Evolutionary conservation across 495 filamentous ascomycete genomes (phyloP), one percentile per base, ranked within the genome.

Genomic region (Penicillium silybi): DNA sequence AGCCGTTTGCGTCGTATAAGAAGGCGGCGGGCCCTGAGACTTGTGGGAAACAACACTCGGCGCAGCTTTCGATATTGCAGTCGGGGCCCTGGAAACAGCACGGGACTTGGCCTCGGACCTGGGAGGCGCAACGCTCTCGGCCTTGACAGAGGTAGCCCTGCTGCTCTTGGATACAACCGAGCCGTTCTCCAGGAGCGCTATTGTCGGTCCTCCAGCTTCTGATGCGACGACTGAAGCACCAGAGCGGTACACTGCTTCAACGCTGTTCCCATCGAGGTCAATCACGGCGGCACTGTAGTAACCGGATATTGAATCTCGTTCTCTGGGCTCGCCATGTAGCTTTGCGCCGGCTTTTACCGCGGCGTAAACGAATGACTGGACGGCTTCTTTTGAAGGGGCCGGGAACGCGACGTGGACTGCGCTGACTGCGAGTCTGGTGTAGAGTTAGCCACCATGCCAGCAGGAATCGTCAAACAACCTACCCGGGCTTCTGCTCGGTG

Each of bases 271-370:
- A 60, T 84, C 81, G 43, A 81, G 72, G 65, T 85, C 82, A 34
- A 82, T 66, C 18, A 86, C 66, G 3, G 80, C 80, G 10, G 83
- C 82, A 52, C 79, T 84, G 71, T 80, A 85, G 65, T 79, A 79
- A 15, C 70, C 74, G 15, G 68, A 70, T 10, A 78, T 73, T 11
- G 72, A 62, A 55, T 80, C 76, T 20, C 81, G 78, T 22, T 60
- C 62, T 48, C 76, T 77, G 17, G 83, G 83, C 45, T 80, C 73
- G 19, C 75, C 75, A 58, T 82, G 75, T 20, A 80, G 76, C 48
- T 72, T 70, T n/a, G 73, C 82, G 34, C 81, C 81, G 16, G 80
- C 74, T 48, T 76, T 82, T 23, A 85, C 56, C 8, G 81, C 82
- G 44, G 67, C 67, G 48, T 79, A 68, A 62, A 83, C 84, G 68